Base-by-base conservation (phyloP, 805 yeast genomes). In the Phaffomyces opuntiae region DNA sequence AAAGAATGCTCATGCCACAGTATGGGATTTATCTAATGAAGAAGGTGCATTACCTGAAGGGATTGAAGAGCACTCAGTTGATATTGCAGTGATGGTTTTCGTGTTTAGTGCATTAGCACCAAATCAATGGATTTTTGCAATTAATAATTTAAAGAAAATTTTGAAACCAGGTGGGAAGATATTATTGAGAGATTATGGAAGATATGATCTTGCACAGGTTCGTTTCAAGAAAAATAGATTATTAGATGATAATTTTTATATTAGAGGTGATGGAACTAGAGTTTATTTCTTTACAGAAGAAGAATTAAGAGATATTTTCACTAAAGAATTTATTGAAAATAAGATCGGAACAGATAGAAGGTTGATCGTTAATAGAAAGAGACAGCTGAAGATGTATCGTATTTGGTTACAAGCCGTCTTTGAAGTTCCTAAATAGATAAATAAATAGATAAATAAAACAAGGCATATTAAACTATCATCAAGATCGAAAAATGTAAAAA, bases 251-350 rank as follows among this genome's bases (percentile, higher is more conserved):
- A 90, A 93, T 64, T 93, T 93, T 60, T 93, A 93, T 65, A 88
- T 90, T 35, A 78, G 99, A 59, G 99, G 99, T 35, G 99, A 93
- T 62, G 99, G 99, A 40, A 93, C 99, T 0, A 74, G 99, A 55
- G 99, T 93, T 12, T 93, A 93, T 63, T 93, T 93, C 68, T 93
- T 93, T 69, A 87, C 96, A 2, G 98, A 91, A 61, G 96, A 91
- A 48, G 96, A 93, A 66, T 65, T 91, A 47, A 72, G 86, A 50
- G 69, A 75, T 39, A 85, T 91, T 4, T 93, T 91, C 62, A 74
- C 81, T 14, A 59, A 65, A 26, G 69, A 73, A 7, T 88, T 91
- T 57, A 63, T 59, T n/a, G 91, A 86, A 52, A 75, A 70, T 36
- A 83, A 76, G 61, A 83, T 93, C 36, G 98, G 87, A 1, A 85